phyloP scores from a whole-genome alignment of 441 rosid genomes.

The Euphorbia neoarborescens region DNA sequence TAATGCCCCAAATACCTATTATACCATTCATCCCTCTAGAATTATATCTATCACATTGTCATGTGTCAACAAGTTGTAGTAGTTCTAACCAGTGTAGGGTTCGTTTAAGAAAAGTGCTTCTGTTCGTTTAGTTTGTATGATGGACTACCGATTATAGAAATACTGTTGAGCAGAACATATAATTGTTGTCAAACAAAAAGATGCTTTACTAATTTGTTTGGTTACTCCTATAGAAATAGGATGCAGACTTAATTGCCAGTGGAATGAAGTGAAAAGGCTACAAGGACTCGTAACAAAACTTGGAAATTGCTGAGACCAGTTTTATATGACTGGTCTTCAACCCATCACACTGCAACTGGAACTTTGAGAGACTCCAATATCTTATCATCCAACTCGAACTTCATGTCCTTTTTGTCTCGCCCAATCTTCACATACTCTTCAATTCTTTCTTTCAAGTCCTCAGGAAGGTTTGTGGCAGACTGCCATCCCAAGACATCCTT shows the following conservation, averaged over 20 bases:
- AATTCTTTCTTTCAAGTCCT: slow-evolving; percentile 71
- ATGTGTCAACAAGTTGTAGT: slow-evolving; percentile 10
- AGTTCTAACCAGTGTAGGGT: slow-evolving; percentile 17
- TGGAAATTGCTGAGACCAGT: background rate
- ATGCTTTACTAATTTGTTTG: background rate
- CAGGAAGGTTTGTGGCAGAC: slow-evolving; percentile 59
- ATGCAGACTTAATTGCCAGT: background rate
- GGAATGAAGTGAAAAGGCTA: background rate
- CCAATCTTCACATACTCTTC: slow-evolving; percentile 73
- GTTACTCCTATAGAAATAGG: background rate
- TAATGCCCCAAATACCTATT: too few species aligned
- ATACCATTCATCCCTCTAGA: too few species aligned
- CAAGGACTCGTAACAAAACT: background rate
- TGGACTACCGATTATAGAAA: slow-evolving; percentile 4
- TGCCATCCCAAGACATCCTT: slow-evolving; percentile 71
- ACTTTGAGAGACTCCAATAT: slow-evolving; percentile 66
- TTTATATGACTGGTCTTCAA: background rate
- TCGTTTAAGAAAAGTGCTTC: slow-evolving; percentile 3
- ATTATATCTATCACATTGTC: too few species aligned
- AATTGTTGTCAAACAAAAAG: background rate
- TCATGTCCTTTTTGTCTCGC: slow-evolving; percentile 64
- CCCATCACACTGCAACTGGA: slow-evolving; percentile 44
- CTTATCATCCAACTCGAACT: slow-evolving; percentile 73
- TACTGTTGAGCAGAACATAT: background rate
- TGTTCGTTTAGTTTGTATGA: background rate